A percentile compares a stretch with the other conserved stretches of the same genome.
Conservation (phyloP, 2,329 filamentous ascomycete genomes). For the Colletotrichum neosansevieriae region DNA sequence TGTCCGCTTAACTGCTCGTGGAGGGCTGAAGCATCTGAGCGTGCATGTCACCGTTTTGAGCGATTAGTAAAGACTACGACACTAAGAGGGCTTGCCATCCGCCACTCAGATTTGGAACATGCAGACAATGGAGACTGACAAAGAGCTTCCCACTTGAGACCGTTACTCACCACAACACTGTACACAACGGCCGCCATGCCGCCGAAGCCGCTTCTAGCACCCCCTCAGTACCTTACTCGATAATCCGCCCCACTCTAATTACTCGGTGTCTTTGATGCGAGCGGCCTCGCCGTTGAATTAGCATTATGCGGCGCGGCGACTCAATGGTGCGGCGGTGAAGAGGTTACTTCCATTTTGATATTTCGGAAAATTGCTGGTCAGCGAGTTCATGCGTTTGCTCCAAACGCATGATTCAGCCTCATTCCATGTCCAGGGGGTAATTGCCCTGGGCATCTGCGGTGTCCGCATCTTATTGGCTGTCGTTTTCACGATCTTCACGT, state of each 20-base stretch:
- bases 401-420: constrained; percentile 17
- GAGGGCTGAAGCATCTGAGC: constrained; percentile 14
- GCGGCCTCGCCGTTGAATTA: constrained; percentile 16
- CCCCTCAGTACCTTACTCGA: constrained; percentile 8
- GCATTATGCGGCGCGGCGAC: constrained; percentile 7
- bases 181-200: neutral
- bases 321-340: constrained; percentile 3
- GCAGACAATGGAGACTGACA: constrained; percentile 15
- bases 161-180: constrained; percentile 11
- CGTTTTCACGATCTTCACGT: neutral
- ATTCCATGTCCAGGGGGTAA: constrained; percentile 3
- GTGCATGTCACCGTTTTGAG: constrained; percentile 18
- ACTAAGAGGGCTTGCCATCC: neutral
- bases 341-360: neutral
- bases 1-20: neutral
- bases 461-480: constrained; percentile 18
- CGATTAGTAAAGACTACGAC: neutral
- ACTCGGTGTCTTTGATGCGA: neutral
- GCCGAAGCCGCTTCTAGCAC: neutral
- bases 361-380: constrained; percentile 1
- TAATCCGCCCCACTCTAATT: constrained; percentile 3
- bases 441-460: constrained; percentile 5
- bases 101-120: neutral
- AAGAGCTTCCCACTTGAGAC: constrained; percentile 26
- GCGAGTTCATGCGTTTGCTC: constrained; percentile 13